phyloP scores from a whole-genome alignment of 106 monocot genomes.

The Dactylorhiza incarnata region DNA sequence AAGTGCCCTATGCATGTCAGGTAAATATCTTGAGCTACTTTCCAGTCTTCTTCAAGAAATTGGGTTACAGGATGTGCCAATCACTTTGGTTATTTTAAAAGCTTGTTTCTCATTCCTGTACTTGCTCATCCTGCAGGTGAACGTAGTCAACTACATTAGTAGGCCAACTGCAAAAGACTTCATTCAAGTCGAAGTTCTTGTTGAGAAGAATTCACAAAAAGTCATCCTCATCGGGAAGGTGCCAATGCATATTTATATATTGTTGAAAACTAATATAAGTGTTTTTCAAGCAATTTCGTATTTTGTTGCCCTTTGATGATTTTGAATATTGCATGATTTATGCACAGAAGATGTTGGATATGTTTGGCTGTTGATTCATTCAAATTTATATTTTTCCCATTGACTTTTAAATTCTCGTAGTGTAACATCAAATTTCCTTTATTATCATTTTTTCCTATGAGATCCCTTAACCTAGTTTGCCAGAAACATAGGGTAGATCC shows the following conservation, averaged over 20 bases:
- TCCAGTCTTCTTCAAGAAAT: neutral
- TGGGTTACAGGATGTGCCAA: neutral
- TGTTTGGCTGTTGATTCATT: too few relatives aligned
- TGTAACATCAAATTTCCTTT: too few relatives aligned
- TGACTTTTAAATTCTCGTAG: too few relatives aligned
- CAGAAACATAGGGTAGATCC: too few relatives aligned
- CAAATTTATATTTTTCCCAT: too few relatives aligned
- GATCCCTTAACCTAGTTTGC: too few relatives aligned
- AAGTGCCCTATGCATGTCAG: constrained; percentile 98
- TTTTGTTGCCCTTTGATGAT: neutral
- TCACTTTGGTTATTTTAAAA: constrained; percentile 2
- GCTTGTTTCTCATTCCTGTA: neutral
- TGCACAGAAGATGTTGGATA: too few relatives aligned
- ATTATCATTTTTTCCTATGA: too few relatives aligned
- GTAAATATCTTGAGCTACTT: constrained; percentile 21
- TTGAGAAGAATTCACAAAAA: constrained; percentile 89
- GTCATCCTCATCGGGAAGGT: constrained; percentile 95
- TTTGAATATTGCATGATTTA: too few relatives aligned
- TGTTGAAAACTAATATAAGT: neutral
- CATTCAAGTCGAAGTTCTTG: constrained; percentile 87
- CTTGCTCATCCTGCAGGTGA: constrained; percentile 43
- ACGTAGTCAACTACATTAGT: constrained; percentile 73
- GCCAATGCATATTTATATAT: neutral
- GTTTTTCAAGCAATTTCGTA: neutral
- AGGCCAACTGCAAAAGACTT: constrained; percentile 90